phyloP scores from a whole-genome alignment of 1,284 basidiomycete species.

The Malassezia psittaci region DNA sequence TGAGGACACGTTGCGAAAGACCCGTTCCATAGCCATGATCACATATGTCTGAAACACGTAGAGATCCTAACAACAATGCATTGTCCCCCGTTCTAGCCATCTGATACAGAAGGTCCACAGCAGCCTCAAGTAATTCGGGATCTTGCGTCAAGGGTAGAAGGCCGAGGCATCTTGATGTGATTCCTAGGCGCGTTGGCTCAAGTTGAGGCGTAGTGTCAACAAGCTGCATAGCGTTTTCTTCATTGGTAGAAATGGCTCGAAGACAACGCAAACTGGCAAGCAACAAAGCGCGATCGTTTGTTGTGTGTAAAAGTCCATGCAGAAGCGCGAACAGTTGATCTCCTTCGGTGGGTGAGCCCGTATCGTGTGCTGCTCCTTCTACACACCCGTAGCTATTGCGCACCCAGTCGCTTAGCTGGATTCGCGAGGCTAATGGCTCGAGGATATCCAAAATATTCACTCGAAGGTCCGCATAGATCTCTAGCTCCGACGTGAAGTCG shows the following conservation, averaged over 20 bases:
- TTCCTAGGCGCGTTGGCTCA: slow-evolving; percentile 14
- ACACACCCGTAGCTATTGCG: neutral
- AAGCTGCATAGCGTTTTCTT: slow-evolving; percentile 31
- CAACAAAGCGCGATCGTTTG: slow-evolving; percentile 35
- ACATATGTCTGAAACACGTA: neutral
- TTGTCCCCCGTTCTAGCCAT: slow-evolving; percentile 34
- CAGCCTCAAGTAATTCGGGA: slow-evolving; percentile 34
- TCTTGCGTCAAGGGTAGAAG: slow-evolving; percentile 36
- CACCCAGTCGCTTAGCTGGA: slow-evolving; percentile 25
- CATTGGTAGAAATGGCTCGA: slow-evolving; percentile 24
- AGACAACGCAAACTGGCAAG: slow-evolving; percentile 34
- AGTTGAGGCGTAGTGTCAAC: slow-evolving; percentile 20
- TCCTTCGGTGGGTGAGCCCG: neutral
- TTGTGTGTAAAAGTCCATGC: slow-evolving; percentile 23
- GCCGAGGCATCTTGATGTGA: slow-evolving; percentile 30
- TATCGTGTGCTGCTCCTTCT: neutral
- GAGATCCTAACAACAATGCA: slow-evolving; percentile 24
- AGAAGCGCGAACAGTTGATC: slow-evolving; percentile 33
- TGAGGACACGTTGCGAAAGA: neutral
- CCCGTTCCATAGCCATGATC: neutral
- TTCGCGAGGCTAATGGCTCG: slow-evolving; percentile 23
- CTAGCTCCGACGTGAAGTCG: neutral
- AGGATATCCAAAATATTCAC: slow-evolving; percentile 38
- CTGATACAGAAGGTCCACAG: slow-evolving; percentile 39
- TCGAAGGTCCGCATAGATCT: slow-evolving; percentile 33